These are phyloP conservation scores for Chlorella sp. DNA, from an alignment of 139 green algal genomes.

Conservation along the genomic window DNA sequence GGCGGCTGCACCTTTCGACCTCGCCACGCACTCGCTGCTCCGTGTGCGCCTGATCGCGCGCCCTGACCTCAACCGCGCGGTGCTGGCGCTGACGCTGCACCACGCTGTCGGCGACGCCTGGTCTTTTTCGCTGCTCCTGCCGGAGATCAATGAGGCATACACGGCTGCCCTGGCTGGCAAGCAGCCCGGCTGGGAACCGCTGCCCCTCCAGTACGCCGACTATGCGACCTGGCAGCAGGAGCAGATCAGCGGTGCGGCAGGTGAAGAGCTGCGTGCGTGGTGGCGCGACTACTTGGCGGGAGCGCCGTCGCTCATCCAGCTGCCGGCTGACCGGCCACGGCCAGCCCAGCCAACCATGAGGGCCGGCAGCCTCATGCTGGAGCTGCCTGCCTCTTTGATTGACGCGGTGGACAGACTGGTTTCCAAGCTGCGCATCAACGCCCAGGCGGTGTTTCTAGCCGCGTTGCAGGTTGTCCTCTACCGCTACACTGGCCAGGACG, in stretches of 20 bases:
- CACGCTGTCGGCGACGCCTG: slow-evolving; percentile 22
- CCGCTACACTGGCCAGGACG: not conserved
- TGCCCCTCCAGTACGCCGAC: slow-evolving; percentile 13
- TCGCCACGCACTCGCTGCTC: not conserved
- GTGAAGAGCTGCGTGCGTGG: not conserved
- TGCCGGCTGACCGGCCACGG: slow-evolving; percentile 7
- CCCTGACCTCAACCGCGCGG: not conserved
- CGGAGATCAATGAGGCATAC: slow-evolving; percentile 11
- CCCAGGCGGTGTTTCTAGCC: slow-evolving; percentile 3
- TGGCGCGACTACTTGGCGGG: slow-evolving; percentile 2
- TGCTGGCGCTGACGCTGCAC: slow-evolving; percentile 4
- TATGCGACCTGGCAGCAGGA: slow-evolving; percentile 19
- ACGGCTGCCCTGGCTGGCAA: not conserved
- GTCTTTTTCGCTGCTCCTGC: slow-evolving; percentile 2
- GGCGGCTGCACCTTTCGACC: not conserved
- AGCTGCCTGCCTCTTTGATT: slow-evolving; percentile 1
- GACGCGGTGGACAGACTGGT: not conserved
- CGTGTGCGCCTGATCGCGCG: not conserved
- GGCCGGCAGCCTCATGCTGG: slow-evolving; percentile 1
- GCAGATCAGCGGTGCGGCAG: not conserved
- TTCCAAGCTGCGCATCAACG: not conserved
- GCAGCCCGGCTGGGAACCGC: not conserved
- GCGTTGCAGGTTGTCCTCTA: slow-evolving; percentile 7
- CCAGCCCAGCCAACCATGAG: not conserved
- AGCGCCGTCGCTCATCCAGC: not conserved